These are phyloP conservation scores for Penicillium palitans DNA, from an alignment of 2,329 filamentous ascomycete genomes.

Conservation along the genomic window DNA sequence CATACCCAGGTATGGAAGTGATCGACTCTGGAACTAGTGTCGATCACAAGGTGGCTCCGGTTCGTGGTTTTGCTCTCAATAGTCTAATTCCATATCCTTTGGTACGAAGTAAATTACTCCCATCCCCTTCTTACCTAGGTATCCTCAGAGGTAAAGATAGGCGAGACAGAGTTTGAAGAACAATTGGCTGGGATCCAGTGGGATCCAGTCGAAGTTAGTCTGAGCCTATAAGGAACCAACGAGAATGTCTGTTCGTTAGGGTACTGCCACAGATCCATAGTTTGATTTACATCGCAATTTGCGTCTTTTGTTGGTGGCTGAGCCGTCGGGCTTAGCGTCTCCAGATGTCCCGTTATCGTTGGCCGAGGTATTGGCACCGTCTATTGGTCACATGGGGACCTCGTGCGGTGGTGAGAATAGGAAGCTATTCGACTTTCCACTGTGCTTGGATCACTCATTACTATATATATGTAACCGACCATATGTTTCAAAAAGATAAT, in stretches of 20 bases:
- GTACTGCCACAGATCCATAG: slow-evolving; percentile 1
- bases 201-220: slow-evolving; percentile 1
- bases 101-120: neutral
- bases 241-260: slow-evolving; percentile 1
- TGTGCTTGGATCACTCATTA: neutral
- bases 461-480: neutral
- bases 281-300: neutral
- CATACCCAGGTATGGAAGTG: neutral
- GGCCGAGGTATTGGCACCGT: neutral
- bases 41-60: slow-evolving; percentile 21
- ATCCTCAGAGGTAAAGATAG: slow-evolving; percentile 1
- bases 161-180: neutral
- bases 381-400: neutral
- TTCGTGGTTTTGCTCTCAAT: slow-evolving; percentile 8
- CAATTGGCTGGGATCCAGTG: neutral
- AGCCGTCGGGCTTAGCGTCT: slow-evolving; percentile 7
- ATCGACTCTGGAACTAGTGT: slow-evolving; percentile 24
- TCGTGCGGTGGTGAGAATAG: neutral
- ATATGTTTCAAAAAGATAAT: neutral
- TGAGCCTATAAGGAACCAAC: slow-evolving; percentile 1
- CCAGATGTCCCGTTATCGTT: neutral
- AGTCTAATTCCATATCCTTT: slow-evolving; percentile 2
- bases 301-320: slow-evolving; percentile 9
- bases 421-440: neutral
- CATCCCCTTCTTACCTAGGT: neutral